Conservation (phyloP, 352 stramenopile genomes). For the Albugo candida region DNA sequence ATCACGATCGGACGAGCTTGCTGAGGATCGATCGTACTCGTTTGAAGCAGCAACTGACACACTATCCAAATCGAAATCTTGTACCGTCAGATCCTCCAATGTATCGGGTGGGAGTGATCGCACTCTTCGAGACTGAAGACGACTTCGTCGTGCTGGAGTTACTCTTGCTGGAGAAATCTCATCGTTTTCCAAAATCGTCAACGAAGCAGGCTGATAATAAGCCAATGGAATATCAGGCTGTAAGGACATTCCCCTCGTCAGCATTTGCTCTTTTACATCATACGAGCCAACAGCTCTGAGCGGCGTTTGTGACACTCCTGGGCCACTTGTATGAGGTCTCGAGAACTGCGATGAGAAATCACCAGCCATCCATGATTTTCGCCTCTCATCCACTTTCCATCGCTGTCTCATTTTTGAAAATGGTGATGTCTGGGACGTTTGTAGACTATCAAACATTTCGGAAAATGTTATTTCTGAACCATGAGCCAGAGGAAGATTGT, state of each 20-base stretch:
- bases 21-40: conserved; percentile 40
- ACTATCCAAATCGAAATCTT: conserved; percentile 71
- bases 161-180: conserved; percentile 9
- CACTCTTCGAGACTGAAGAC: conserved; percentile 19
- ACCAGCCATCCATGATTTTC: conserved; percentile 58
- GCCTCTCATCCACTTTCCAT: conserved; percentile 36
- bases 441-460: background rate
- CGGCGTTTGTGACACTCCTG: no score
- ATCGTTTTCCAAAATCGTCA: conserved; percentile 1
- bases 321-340: no score
- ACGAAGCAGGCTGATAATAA: background rate
- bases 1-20: conserved; percentile 51
- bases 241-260: background rate
- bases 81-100: conserved; percentile 24
- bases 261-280: conserved; percentile 5
- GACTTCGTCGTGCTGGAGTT: background rate
- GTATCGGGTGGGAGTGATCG: conserved; percentile 37
- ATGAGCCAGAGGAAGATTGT: no score
- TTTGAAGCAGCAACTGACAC: conserved; percentile 46
- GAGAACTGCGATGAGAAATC: no score
- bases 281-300: no score
- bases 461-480: conserved; percentile 9
- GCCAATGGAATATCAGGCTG: background rate
- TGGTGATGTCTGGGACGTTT: no score
- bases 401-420: background rate